Evolutionary conservation across 345 rosid genomes (phyloP).

Genomic region (Heritiera fomes): DNA sequence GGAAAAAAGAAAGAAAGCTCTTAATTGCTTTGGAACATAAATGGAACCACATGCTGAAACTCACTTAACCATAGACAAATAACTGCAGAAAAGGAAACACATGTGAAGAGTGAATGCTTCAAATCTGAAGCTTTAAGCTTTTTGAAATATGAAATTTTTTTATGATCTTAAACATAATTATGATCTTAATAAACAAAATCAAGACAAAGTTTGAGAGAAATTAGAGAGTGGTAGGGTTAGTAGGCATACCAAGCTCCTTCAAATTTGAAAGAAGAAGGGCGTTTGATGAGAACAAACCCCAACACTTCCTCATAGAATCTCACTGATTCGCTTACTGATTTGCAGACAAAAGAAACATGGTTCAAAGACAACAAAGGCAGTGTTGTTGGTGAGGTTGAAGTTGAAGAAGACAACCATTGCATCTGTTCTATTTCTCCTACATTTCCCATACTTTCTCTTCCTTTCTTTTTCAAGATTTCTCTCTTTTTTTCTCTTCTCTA

Average conservation of each 20-base stretch:
- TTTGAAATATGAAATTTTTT: too few relatives aligned
- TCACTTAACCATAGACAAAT: too few relatives aligned
- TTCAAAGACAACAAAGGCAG: conserved; percentile 60
- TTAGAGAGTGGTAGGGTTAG: not conserved
- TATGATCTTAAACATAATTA: not conserved
- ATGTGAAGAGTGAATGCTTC: too few relatives aligned
- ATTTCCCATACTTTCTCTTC: conserved; percentile 29
- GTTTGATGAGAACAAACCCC: conserved; percentile 59
- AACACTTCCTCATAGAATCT: conserved; percentile 64
- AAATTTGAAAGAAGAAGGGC: conserved; percentile 55
- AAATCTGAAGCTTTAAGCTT: too few relatives aligned
- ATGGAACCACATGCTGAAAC: too few relatives aligned
- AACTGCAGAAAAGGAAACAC: too few relatives aligned
- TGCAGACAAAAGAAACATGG: conserved; percentile 69
- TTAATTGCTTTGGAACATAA: too few relatives aligned
- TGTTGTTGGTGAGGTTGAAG: not conserved
- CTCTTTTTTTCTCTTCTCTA: not conserved
- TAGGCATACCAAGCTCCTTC: conserved; percentile 59
- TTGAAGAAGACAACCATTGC: not conserved
- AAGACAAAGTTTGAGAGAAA: not conserved
- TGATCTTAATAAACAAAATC: not conserved
- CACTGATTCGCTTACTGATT: conserved; percentile 47
- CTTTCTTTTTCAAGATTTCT: conserved; percentile 3
- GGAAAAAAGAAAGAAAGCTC: too few relatives aligned
- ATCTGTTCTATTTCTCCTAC: conserved; percentile 15